Evolutionary conservation across 768 basidiomycete species (phyloP), one percentile per base, ranked within the genome.

Genomic region (Psilocybe azurescens): DNA sequence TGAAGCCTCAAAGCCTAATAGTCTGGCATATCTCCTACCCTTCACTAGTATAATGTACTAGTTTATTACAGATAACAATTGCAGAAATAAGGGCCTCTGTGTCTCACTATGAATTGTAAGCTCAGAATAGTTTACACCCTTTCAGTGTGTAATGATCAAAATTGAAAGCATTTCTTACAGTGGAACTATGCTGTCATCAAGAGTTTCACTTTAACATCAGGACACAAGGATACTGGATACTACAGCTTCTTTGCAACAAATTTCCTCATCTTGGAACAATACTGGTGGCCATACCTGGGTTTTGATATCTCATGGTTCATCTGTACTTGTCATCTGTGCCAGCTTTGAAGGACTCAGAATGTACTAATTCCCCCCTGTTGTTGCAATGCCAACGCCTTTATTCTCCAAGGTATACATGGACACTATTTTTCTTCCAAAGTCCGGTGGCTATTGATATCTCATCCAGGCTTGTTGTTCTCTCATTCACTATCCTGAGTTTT

Each of bases 221-320:
- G 63, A 16, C 65, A 72, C 29, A 66, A 73, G 30, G 59, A 69
- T 0, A 65, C 67, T 11, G 67, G 73, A 6, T 70, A 71, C 62
- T 58, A 67, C n/a, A 69, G 73, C 1, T 61, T 72, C 53, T 73
- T 65, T 47, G 52, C 69, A 1, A 68, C 64, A 3, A 53, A 56
- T n/a, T 32, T 30, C 0, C 65, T 61, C 11, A 16, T 75, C 1
- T 16, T 28, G 0, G 69, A 73, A 28, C 14, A n/a, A 3, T 49
- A 49, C 24, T 49, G 47, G 47, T 49, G 47, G 47, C 47, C 47
- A 2, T 49, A n/a, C 18, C 14, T 49, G 47, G 18, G 2, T 49
- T 9, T 8, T n/a, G 47, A 49, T 20, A 49, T 49, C 9, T 24
- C 7, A 3, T 49, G 47, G 47, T 49, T 49, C 18, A 20, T 49